These are phyloP conservation scores for Ophiognomonia clavigignenti-juglandacearum DNA, from an alignment of 2,329 filamentous ascomycete species.

Conservation along the genomic window DNA sequence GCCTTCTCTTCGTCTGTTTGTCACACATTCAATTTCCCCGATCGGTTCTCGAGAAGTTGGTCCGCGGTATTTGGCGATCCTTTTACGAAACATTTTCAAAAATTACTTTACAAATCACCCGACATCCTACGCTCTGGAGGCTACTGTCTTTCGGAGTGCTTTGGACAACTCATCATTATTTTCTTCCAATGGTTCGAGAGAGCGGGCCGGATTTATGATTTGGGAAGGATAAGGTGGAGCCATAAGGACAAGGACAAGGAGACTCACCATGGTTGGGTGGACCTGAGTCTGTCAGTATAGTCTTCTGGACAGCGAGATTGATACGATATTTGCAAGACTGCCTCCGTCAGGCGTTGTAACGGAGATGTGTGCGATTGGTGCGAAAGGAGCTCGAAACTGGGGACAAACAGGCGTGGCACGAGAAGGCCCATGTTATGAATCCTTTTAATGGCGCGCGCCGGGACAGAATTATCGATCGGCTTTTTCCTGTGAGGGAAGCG, in stretches of 20 bases:
- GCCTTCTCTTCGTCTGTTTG: slow-evolving; percentile 11
- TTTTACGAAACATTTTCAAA: slow-evolving; percentile 29
- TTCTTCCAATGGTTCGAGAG: slow-evolving; percentile 8
- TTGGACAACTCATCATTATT: slow-evolving; percentile 35
- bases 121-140: slow-evolving; percentile 34
- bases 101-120: slow-evolving; percentile 32
- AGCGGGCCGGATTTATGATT: slow-evolving; percentile 14
- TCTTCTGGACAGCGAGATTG: slow-evolving; percentile 12
- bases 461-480: slow-evolving; percentile 11
- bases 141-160: slow-evolving; percentile 31
- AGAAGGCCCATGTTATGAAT: slow-evolving; percentile 7
- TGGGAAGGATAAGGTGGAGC: neutral
- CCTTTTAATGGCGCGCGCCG: slow-evolving; percentile 9
- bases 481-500: slow-evolving; percentile 11
- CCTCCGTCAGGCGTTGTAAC: neutral
- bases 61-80: slow-evolving; percentile 27
- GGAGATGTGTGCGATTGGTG: neutral
- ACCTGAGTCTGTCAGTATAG: neutral
- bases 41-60: slow-evolving; percentile 25
- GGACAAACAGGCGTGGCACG: neutral
- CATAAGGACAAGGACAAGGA: neutral
- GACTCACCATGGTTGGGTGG: neutral
- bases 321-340: slow-evolving; percentile 2
- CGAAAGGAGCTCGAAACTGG: neutral
- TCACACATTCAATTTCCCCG: slow-evolving; percentile 18